Base-by-base conservation (phyloP, 768 basidiomycete species). In the Porphyrellus cyaneotinctus region DNA sequence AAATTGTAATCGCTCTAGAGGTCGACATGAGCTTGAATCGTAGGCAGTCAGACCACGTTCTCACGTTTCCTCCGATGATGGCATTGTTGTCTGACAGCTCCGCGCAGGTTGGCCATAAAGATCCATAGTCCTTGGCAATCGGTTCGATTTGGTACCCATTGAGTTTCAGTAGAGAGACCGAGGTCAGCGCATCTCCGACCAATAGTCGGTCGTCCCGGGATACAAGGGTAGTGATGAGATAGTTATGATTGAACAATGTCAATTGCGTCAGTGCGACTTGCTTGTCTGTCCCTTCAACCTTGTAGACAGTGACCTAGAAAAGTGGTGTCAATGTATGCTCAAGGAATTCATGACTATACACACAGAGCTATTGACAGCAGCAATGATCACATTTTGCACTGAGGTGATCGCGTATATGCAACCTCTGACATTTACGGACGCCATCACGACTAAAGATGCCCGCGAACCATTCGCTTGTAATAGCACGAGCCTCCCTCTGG, bases 121-220 rank as follows among this genome's bases (percentile, higher is more conserved):
- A 82, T 0, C 81, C 77, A 66, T 85, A 89, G 65, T 95, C 89
- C 57, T 81, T 81, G 10, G 87, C 88, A 14, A 87, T 68, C 30
- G 78, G 76, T 31, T 75, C 65, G 5, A 87, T 64, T 54, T 73
- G 75, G 4, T 65, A 71, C 13, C 71, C 72, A 2, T 60, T 54
- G 46, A 87, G 66, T 51, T 78, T 77, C 30, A 95, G 72, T 24
- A 91, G 58, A 3, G 91, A 85, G 17, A 95, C 76, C 0, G 91
- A 92, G 64, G 81, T 83, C 24, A 95, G 79, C 9, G 85, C 83
- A 62, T 97, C 94, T 32, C 88, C 89, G n/a, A 84, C 78, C 17
- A 88, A 69, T 23, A 95, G 65, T 42, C 70, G 72, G 53, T 83
- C 69, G 3, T 73, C 77, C 43, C 76, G 77, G 4, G 80, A 71